Base-by-base conservation (phyloP, 2,329 filamentous ascomycete genomes). In the Diplocarpon mali region DNA sequence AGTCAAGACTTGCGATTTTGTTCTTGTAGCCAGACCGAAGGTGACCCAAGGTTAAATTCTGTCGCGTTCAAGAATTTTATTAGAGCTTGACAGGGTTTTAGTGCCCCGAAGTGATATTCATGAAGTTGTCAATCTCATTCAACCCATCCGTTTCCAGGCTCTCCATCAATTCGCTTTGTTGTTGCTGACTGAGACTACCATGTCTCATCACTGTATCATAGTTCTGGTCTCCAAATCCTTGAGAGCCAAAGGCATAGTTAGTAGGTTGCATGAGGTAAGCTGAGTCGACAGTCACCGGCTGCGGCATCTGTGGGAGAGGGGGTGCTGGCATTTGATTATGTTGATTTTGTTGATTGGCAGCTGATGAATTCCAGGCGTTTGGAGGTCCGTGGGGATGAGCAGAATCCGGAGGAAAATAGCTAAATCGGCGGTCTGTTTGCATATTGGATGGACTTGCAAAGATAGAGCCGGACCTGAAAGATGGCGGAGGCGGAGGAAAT, bases 91-190 rank as follows among this genome's bases (percentile, higher is more conserved):
- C 52, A 38, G 49, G 47, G 46, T 50, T 51, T 38, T 55, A 53
- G 47, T 58, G 59, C 47, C 54, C 54, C 32, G 48, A 36, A 20
- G 46, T 47, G 20, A 57, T 45, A 48, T 64, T 76, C 53, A 82
- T 62, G 45, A 78, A 76, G 12, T 69, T 69, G 51, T 80, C 72
- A 54, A 82, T 80, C 40, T 80, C 77, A 20, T 67, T 68, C 59
- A 80, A 66, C 0, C 78, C 78, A 52, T 82, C 75, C 54, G 69
- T 83, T 62, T 92, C 84, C 29, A 94, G 71, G 39, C 80, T 79
- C 44, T 80, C 78, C 83, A 93, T 87, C 31, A 94, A 68, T 66
- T 94, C 85, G 51, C 81, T 66, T 64, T 92, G 86, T 63, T 93
- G 85, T 57, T 86, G 76, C 51, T 88, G 82, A 47, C 80, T 89